Percentiles rank a stretch among this genome's conserved stretches.
These are phyloP conservation scores for Phascolomyces articulosus DNA, from an alignment of 371 early-diverging fungal genomes.

Conservation along the genomic window DNA sequence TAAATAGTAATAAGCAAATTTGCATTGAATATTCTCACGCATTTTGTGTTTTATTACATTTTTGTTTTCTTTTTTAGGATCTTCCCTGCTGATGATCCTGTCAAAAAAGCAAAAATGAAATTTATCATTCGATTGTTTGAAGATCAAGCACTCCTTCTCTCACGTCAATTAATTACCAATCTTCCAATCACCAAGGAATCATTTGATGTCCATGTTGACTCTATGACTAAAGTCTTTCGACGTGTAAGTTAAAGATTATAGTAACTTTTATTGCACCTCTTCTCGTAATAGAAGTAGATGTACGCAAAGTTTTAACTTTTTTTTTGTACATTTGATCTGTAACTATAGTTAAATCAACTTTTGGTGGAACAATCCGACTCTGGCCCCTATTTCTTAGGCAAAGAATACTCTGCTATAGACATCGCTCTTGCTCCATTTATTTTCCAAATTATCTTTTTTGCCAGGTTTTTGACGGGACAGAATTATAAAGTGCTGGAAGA, in stretches of 20 bases:
- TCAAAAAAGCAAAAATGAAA: not conserved
- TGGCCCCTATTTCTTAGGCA: slow-evolving; percentile 63
- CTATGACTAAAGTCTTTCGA: not conserved
- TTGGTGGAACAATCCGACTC: slow-evolving; percentile 38
- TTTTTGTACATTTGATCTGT: not conserved
- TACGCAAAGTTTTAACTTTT: too few relatives aligned
- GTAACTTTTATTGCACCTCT: too few relatives aligned
- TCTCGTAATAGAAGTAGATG: too few relatives aligned
- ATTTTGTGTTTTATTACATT: not conserved
- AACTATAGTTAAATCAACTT: slow-evolving; percentile 29
- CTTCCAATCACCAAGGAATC: not conserved
- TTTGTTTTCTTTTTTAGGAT: not conserved
- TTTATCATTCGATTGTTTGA: not conserved
- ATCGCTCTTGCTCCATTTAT: slow-evolving; percentile 52
- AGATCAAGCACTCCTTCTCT: not conserved
- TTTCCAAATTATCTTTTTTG: not conserved
- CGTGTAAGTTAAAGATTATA: not conserved
- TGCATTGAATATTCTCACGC: too few relatives aligned
- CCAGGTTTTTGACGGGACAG: not conserved
- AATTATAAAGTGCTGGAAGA: not conserved
- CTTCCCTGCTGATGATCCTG: not conserved
- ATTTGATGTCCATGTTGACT: not conserved
- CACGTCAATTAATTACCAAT: not conserved
- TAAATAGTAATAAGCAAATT: not conserved
- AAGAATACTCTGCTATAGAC: slow-evolving; percentile 56